phyloP scores from a whole-genome alignment of 2,329 filamentous ascomycete species.

The Drechslerella stenobrocha region DNA sequence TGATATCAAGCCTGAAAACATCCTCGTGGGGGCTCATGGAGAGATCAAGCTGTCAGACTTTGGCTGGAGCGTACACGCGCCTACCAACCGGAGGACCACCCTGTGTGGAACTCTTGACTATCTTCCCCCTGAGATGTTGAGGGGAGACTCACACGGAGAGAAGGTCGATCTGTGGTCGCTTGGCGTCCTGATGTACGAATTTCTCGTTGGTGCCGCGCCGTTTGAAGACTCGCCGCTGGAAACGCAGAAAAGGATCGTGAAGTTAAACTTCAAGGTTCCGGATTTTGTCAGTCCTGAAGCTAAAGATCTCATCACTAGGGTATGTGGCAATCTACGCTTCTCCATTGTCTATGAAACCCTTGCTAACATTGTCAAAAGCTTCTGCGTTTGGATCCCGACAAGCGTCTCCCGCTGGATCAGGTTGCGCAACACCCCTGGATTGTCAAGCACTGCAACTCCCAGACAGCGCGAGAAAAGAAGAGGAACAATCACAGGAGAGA shows the following conservation, averaged over 20 bases:
- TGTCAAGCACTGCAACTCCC: slow-evolving; percentile 74
- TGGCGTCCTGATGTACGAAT: slow-evolving; percentile 94
- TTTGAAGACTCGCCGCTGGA: slow-evolving; percentile 95
- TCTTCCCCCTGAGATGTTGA: slow-evolving; percentile 96
- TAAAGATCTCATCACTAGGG: slow-evolving; percentile 86
- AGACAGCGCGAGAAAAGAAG: slow-evolving; percentile 33
- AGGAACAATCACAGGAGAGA: slow-evolving; percentile 37
- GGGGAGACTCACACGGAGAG: slow-evolving; percentile 86
- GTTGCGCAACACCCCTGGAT: slow-evolving; percentile 95
- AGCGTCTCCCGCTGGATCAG: slow-evolving; percentile 85
- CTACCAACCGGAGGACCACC: slow-evolving; percentile 88
- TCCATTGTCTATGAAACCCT: background rate
- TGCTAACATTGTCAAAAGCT: slow-evolving; percentile 61
- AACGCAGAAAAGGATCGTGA: slow-evolving; percentile 85
- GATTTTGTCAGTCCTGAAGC: slow-evolving; percentile 88
- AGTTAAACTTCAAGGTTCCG: slow-evolving; percentile 89
- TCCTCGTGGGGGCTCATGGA: slow-evolving; percentile 90
- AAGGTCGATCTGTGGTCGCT: slow-evolving; percentile 97
- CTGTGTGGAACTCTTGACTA: slow-evolving; percentile 98
- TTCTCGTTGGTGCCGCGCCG: slow-evolving; percentile 90
- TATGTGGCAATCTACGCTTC: slow-evolving; percentile 57
- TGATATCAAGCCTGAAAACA: slow-evolving; percentile 98
- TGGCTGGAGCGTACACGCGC: slow-evolving; percentile 96
- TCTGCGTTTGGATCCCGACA: slow-evolving; percentile 88
- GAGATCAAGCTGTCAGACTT: slow-evolving; percentile 99